phyloP scores from a whole-genome alignment of 768 basidiomycete genomes.

The Termitomyces sp. region DNA sequence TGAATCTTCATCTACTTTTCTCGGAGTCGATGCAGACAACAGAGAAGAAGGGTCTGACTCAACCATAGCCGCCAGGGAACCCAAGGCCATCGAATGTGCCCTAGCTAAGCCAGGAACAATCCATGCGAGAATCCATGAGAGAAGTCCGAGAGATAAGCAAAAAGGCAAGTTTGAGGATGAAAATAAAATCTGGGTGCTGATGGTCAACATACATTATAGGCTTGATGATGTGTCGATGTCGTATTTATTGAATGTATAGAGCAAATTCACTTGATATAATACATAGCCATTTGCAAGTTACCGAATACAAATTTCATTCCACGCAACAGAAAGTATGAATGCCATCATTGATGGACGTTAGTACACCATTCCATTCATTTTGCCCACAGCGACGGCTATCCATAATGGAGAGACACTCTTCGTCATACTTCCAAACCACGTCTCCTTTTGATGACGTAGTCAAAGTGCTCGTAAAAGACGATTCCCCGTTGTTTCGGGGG shows the following conservation, averaged over 20 bases:
- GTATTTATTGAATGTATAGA: neutral
- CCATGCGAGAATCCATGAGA: neutral
- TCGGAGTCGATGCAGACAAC: neutral
- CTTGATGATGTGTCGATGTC: neutral
- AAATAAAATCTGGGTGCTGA: too few relatives aligned
- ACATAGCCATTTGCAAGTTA: neutral
- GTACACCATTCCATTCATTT: conserved; percentile 1
- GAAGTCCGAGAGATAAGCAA: neutral
- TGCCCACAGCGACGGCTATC: neutral
- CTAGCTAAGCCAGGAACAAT: too few relatives aligned
- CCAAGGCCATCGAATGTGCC: too few relatives aligned
- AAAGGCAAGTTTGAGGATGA: too few relatives aligned
- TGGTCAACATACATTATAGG: neutral
- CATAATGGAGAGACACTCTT: neutral
- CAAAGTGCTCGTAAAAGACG: neutral
- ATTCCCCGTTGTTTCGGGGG: neutral
- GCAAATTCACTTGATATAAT: neutral
- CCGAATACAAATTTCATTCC: neutral
- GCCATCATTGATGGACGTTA: neutral
- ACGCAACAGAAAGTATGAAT: neutral
- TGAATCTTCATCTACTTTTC: neutral
- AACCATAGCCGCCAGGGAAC: too few relatives aligned
- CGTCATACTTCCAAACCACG: neutral
- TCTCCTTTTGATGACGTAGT: neutral
- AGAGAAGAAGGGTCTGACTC: neutral